Base-by-base conservation (phyloP, 306 rosid genomes). In the Hylodesmum podocarpum region DNA sequence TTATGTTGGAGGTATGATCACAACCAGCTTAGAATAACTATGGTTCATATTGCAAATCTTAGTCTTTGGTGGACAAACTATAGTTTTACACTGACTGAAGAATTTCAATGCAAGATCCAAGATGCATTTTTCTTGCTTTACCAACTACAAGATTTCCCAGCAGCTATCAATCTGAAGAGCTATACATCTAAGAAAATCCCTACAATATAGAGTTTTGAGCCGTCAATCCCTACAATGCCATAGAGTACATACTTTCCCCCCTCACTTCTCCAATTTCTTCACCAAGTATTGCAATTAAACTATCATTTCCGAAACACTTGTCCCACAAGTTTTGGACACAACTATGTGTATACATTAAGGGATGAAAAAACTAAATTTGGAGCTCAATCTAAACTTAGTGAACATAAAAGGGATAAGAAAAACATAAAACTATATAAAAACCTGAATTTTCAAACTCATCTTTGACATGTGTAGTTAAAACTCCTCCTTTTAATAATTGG, bases 381-480 rank as follows among this genome's bases (percentile, higher is more conserved):
- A 11, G 71, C 43, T 36, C 11, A 74, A 11, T 12, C 59, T 49
- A 68, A 68, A 61, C 37, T 61, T 1, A 4, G n/a, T 37, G 50
- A 24, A 58, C 10, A 58, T 19, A 25, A 15, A 14, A 22, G 27
- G 68, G 69, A 27, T 0, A 27, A 15, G 13, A 44, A 44, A 34
- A 19, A 18, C 6, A 50, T 33, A 34, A 4, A 18, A 64, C 12
- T n/a, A n/a, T n/a, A n/a, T n/a, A n/a, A n/a, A n/a, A n/a, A n/a
- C n/a, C n/a, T n/a, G n/a, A n/a, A n/a, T n/a, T n/a, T n/a, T n/a
- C n/a, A n/a, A 68, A 36, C 46, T 24, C 24, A 44, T 57, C 49
- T 34, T 71, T 10, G 64, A 51, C 49, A 70, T 28, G 57, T 39
- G 11, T n/a, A 67, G 49, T 41, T 8, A n/a, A 69, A 75, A 69